Base-by-base conservation (phyloP, 345 rosid species). In the Eucalyptus polybractea region DNA sequence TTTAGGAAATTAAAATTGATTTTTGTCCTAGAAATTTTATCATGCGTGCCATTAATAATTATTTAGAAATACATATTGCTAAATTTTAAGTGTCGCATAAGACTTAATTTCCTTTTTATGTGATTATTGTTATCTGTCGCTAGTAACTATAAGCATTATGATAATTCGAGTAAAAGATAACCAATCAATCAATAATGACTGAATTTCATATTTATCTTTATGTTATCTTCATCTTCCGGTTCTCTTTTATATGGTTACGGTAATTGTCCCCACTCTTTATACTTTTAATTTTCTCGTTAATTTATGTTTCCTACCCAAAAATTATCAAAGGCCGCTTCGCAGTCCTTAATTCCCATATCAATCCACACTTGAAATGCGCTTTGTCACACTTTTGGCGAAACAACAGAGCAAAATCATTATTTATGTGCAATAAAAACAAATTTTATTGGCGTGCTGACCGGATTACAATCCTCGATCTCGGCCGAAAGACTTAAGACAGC, bases 21-120 rank as follows among this genome's bases (percentile, higher is more conserved):
- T 53, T 19, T 8, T 7, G 2, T 53, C 22, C 2, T 21, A 53
- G 9, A 53, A 53, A 3, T 53, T 19, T 53, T 53, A 53, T 7
- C 24, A 53, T 53, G 2, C 1, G 0, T 0, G 0, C 1, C 10
- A 10, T 53, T 53, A 53, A 19, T 53, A 53, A 53, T 7, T 53
- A 7, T 19, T 53, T 53, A 0, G 22, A 53, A 53, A 53, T 53
- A 53, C 58, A 53, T 19, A 53, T 53, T 19, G 25, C 25, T 53
- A 56, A 56, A 24, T 56, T 56, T 56, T 56, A 24, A 56, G 62
- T 56, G 29, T 24, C 1, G 0, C 62, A 24, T 56, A 4, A 10
- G 62, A 56, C 62, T 22, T 56, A 9, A 56, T 56, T 22, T 56
- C 27, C 13, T 19, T 53, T 53, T 53, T 22, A 24, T 4, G 29